Percentiles rank a stretch among this genome's conserved stretches.
phyloP scores from a whole-genome alignment of 495 filamentous ascomycete species.

The Aspergillus avenaceus region DNA sequence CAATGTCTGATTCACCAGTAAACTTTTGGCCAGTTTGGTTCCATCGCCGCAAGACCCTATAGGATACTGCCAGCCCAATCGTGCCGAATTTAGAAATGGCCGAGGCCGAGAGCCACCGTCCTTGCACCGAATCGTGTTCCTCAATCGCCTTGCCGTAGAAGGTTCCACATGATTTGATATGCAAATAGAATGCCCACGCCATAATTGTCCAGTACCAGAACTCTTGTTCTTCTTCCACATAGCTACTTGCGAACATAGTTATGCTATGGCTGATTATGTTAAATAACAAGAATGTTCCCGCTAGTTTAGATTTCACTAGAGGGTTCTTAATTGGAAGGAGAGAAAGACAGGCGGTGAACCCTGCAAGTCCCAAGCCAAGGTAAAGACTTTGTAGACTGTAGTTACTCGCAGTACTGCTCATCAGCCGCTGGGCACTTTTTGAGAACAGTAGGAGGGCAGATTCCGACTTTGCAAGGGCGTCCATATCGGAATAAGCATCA shows the following conservation, averaged over 20 bases:
- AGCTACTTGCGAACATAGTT: constrained; percentile 98
- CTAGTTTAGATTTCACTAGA: constrained; percentile 15
- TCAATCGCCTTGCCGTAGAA: not conserved
- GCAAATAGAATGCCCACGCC: constrained; percentile 68
- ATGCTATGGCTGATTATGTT: constrained; percentile 57
- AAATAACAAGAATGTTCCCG: constrained; percentile 29
- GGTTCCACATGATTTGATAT: constrained; percentile 42
- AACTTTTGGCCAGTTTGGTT: constrained; percentile 97
- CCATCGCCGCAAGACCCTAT: constrained; percentile 72
- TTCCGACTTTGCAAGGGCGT: constrained; percentile 13
- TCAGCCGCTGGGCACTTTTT: constrained; percentile 61
- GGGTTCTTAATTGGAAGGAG: constrained; percentile 19
- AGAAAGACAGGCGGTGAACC: constrained; percentile 36
- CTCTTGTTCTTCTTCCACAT: constrained; percentile 96
- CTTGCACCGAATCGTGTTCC: not conserved
- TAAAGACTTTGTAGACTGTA: constrained; percentile 67
- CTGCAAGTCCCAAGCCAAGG: constrained; percentile 48
- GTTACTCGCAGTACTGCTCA: constrained; percentile 86
- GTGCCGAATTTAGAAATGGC: constrained; percentile 12
- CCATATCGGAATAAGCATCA: not conserved
- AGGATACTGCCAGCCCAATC: constrained; percentile 29
- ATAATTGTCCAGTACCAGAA: constrained; percentile 94
- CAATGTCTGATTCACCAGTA: constrained; percentile 81
- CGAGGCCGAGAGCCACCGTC: not conserved
- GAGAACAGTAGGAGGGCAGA: constrained; percentile 52